Conservation (phyloP, 2,329 filamentous ascomycete genomes). For the Cercospora zeina region DNA sequence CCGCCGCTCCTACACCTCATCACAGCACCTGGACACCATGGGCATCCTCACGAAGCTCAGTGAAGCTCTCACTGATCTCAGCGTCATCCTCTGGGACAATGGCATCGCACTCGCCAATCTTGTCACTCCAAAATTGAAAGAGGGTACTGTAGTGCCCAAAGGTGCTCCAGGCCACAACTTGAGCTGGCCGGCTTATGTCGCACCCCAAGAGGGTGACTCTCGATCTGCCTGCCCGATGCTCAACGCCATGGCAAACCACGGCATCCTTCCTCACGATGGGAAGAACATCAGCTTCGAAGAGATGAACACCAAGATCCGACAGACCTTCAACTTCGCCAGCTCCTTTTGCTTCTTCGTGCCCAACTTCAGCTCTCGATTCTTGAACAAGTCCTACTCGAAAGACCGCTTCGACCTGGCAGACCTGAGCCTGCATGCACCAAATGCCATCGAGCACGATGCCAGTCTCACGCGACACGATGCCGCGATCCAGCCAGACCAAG, state of each 20-base stretch:
- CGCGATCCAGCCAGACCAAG: conserved; percentile 43
- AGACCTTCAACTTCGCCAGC: conserved; percentile 38
- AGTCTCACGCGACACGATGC: conserved; percentile 40
- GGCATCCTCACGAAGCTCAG: conserved; percentile 30
- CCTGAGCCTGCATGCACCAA: conserved; percentile 32
- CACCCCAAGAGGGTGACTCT: conserved; percentile 43
- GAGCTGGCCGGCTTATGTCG: conserved; percentile 40
- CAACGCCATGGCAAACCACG: conserved; percentile 38
- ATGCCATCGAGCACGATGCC: conserved; percentile 37
- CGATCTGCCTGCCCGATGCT: conserved; percentile 36
- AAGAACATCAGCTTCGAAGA: conserved; percentile 36
- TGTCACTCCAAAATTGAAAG: conserved; percentile 42
- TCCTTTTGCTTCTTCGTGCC: conserved; percentile 38
- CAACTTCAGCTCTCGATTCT: conserved; percentile 33
- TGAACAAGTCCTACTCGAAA: conserved; percentile 35
- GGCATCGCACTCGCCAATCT: conserved; percentile 44
- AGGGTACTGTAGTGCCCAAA: conserved; percentile 42
- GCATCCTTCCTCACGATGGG: conserved; percentile 37
- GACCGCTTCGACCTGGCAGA: conserved; percentile 35
- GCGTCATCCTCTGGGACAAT: conserved; percentile 46
- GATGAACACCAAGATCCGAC: conserved; percentile 32
- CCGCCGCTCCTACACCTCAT: neutral
- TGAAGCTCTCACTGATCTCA: conserved; percentile 40
- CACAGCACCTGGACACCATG: conserved; percentile 22
- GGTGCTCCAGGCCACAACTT: conserved; percentile 41